Conservation (phyloP, 192 early-diverging fungal species). For the Gigaspora rosea region DNA sequence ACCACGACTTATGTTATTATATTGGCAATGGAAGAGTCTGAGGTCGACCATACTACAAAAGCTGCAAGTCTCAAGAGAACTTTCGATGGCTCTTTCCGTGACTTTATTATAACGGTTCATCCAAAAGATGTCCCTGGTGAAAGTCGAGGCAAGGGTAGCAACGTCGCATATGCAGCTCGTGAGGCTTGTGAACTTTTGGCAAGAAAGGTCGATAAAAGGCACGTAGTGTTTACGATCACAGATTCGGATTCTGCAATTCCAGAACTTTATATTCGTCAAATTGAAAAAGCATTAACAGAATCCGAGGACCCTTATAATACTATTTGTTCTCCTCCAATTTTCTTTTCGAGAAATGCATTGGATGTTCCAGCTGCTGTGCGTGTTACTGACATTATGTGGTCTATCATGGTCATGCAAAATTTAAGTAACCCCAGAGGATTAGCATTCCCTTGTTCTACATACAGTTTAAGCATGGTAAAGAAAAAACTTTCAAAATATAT, state of each 20-base stretch:
- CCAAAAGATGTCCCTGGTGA: conserved; percentile 66
- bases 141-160: conserved; percentile 71
- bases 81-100: conserved; percentile 62
- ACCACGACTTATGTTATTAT: conserved; percentile 59
- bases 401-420: conserved; percentile 73
- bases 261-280: conserved; percentile 65
- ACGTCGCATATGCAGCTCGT: conserved; percentile 69
- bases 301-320: conserved; percentile 49
- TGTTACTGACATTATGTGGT: conserved; percentile 76
- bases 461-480: conserved; percentile 67
- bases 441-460: conserved; percentile 76
- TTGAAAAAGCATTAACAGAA: conserved; percentile 42
- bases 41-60: conserved; percentile 57
- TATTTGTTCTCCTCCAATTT: conserved; percentile 52
- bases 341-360: conserved; percentile 62
- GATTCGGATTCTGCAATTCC: conserved; percentile 76
- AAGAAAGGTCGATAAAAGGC: conserved; percentile 48
- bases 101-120: conserved; percentile 72
- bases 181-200: conserved; percentile 37
- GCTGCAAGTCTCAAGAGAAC: conserved; percentile 54
- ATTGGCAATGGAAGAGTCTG: conserved; percentile 76
- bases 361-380: conserved; percentile 73
- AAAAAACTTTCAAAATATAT: background rate
- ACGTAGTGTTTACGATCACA: conserved; percentile 68
- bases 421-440: conserved; percentile 59